These are phyloP conservation scores for Leishmania mexicana DNA, from an alignment of 208 protist species.

Conservation along the genomic window DNA sequence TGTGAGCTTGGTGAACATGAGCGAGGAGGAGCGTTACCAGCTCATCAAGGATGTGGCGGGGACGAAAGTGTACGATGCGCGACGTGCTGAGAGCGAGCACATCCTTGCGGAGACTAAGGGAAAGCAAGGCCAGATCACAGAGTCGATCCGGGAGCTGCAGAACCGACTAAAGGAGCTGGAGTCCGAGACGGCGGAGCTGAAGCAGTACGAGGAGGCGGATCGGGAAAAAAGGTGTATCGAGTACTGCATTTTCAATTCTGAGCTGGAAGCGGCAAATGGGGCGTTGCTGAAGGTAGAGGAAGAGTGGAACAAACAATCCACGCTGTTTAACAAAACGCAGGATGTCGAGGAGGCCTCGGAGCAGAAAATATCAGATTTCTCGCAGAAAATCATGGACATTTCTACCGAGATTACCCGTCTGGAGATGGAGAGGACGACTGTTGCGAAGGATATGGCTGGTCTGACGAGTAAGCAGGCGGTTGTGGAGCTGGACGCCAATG, in stretches of 20 bases:
- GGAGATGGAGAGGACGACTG: constrained; percentile 48
- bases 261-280: constrained; percentile 65
- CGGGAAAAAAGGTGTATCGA: constrained; percentile 90
- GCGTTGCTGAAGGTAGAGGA: constrained; percentile 55
- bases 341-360: constrained; percentile 51
- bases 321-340: constrained; percentile 47
- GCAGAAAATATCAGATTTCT: constrained; percentile 39
- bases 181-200: constrained; percentile 94
- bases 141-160: constrained; percentile 93
- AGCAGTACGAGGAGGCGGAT: constrained; percentile 93
- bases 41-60: constrained; percentile 99
- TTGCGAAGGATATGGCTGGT: constrained; percentile 61
- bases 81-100: constrained; percentile 92
- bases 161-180: constrained; percentile 95
- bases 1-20: constrained; percentile 95
- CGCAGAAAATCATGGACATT: constrained; percentile 44
- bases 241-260: constrained; percentile 88
- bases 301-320: constrained; percentile 47
- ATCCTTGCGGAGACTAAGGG: constrained; percentile 94
- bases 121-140: constrained; percentile 89
- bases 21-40: constrained; percentile 94
- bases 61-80: constrained; percentile 97
- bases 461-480: constrained; percentile 70
- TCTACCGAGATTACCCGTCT: constrained; percentile 46
- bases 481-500: constrained; percentile 61